A percentile compares a stretch with the other conserved stretches of the same genome.
Evolutionary conservation across 225 moss, liverwort and hornwort genomes (phyloP).

Genomic region (Physcomitrium patens): DNA sequence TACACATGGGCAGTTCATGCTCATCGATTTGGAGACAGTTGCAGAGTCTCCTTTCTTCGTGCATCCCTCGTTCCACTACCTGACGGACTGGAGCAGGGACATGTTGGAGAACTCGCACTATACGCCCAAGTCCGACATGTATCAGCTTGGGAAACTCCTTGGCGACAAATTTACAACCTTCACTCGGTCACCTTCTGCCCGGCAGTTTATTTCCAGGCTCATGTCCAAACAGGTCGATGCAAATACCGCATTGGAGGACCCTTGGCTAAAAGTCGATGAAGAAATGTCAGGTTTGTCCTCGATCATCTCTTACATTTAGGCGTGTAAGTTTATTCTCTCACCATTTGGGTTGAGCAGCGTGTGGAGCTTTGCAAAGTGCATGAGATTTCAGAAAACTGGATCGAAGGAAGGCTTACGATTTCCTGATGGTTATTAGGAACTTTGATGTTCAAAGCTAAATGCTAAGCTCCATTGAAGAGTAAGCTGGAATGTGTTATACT

Average conservation of each 20-base stretch:
- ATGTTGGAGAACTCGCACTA: neutral
- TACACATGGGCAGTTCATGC: slow-evolving; percentile 17
- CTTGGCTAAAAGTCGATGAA: no score
- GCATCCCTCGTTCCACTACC: neutral
- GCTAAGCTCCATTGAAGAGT: no score
- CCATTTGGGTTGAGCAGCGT: no score
- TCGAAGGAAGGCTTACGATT: no score
- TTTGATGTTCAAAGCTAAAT: no score
- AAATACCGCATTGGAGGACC: slow-evolving; percentile 17
- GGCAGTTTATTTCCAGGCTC: slow-evolving; percentile 12
- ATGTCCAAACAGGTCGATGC: slow-evolving; percentile 20
- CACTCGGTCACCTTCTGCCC: neutral
- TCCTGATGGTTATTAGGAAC: no score
- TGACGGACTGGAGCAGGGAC: neutral
- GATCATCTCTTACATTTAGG: no score
- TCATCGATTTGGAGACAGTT: slow-evolving; percentile 26
- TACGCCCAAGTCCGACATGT: slow-evolving; percentile 26
- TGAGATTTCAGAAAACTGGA: no score
- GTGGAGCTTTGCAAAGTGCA: no score
- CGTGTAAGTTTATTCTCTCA: no score
- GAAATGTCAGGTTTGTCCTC: no score
- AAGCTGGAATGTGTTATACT: no score
- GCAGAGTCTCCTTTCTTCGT: slow-evolving; percentile 4
- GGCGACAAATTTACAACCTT: neutral
- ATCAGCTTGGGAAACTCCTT: slow-evolving; percentile 20